These are phyloP conservation scores for Xanthoceras sorbifolium DNA, from an alignment of 345 rosid species.

Conservation along the genomic window DNA sequence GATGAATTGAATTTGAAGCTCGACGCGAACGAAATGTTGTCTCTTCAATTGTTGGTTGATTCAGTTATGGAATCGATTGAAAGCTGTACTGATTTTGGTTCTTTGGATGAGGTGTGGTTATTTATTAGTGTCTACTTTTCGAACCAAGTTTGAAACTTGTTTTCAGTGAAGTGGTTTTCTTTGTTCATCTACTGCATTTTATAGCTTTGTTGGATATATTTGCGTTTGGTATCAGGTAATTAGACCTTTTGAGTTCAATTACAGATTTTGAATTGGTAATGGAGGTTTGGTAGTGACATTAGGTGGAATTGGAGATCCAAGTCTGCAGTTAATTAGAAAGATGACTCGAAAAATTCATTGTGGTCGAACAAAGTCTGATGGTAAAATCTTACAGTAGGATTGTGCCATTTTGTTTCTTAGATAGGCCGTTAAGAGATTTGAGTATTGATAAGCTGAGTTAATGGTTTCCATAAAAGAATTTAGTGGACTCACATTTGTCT, in stretches of 20 bases:
- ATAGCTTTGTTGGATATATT: no score
- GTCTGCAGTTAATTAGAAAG: not conserved
- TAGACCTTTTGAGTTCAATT: no score
- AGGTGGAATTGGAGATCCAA: not conserved
- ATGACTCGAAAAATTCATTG: not conserved
- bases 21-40: conserved; percentile 21
- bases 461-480: not conserved
- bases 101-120: conserved; percentile 28
- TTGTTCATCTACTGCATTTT: no score
- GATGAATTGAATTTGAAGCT: conserved; percentile 39
- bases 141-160: not conserved
- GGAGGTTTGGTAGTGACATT: not conserved
- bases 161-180: no score
- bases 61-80: conserved; percentile 36
- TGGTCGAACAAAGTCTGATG: no score
- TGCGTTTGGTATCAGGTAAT: no score
- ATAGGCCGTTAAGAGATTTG: not conserved
- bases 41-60: conserved; percentile 34
- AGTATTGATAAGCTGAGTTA: not conserved
- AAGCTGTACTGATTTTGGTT: conserved; percentile 34
- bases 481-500: not conserved
- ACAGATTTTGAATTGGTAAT: not conserved
- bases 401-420: no score
- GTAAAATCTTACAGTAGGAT: no score
- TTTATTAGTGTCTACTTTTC: not conserved